Evolutionary conservation across 805 yeast species (phyloP), one percentile per base, ranked within the genome.

Genomic region (Barnettozyma siamensis): DNA sequence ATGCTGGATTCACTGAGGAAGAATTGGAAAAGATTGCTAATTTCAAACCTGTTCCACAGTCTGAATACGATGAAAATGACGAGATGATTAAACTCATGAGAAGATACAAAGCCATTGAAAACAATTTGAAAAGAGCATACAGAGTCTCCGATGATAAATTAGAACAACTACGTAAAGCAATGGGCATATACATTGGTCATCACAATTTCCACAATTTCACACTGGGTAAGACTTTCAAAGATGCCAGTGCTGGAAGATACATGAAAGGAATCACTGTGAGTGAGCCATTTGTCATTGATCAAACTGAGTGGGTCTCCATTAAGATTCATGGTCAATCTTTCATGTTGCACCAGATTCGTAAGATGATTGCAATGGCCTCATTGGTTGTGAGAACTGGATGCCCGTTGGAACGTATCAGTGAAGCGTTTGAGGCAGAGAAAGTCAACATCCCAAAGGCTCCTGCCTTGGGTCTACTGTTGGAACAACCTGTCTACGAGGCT

Each of bases 241-340:
- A 93, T 57, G 82, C 95, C 16, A 83, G 95, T 48, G 83, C 97
- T 3, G 70, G 74, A 38, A 72, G 99, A 54, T 85, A 68, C 60
- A 89, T 93, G 88, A 85, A 85, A 55, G 66, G 75, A 16, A 72
- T 91, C 37, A 71, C 75, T 1, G 95, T 88, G 0, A 76, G 88
- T 15, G 94, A 86, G 2, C 98, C 98, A 2, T 86, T 88, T 61
- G 82, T 88, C 38, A 89, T 91, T 50, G 86, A 89, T 57, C 88
- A 86, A 35, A 88, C 96, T 7, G 98, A 93, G 59, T 93, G 99
- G 99, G 75, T 87, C 2, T 86, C 96, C 2, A 83, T 93, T 56
- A 89, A 91, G 67, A 87, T 93, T 50, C 99, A 93, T 62, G 99
- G 99, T 7, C 99, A 93, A 66, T 87, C 96, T 4, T 93, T 93